Base-by-base conservation (phyloP, 768 basidiomycete species). In the Phaeotremella fagi region DNA sequence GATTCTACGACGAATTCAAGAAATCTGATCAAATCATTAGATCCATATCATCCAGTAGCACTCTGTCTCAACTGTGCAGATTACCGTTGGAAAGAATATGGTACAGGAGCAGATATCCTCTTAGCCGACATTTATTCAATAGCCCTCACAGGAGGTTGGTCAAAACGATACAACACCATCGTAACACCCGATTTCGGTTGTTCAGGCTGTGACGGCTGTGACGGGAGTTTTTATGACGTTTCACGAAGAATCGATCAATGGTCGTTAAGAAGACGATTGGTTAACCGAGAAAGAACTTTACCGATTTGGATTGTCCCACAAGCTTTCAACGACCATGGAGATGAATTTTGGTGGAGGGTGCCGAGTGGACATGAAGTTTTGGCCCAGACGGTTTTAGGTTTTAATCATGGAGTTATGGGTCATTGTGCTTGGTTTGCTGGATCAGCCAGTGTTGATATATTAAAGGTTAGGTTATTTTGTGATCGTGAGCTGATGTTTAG, bases 301-400 rank as follows among this genome's bases (percentile, higher is more conserved):
- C 80, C 84, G 1, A 79, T 87, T 0, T 88, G 87, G 88, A 82
- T 83, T 1, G 87, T 88, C 1, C 85, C 86, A 0, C 87, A 89
- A 71, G 86, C 80, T 0, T 89, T 89, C 65, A 85, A 85, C 24
- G 80, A 79, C 51, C 66, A 63, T 4, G 58, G 72, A 76, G 44
- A 61, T n/a, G 61, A 62, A 45, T 59, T 59, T 36, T 62, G 61
- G 61, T 62, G 45, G 31, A 18, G 61, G 15, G 55, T 55, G 3
- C 61, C 61, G 25, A 50, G 18, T 7, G 57, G 57, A 6, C 37
- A 44, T 26, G 61, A 62, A 27, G 57, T 20, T 1, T 52, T 50
- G 0, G 44, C 44, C 6, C 36, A 51, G 27, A 45, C 35, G 12
- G 33, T 62, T n/a, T 29, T 62, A 16, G 61, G 52, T 6, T 25